phyloP scores from a whole-genome alignment of 495 filamentous ascomycete genomes.

The Penicillium silybi region DNA sequence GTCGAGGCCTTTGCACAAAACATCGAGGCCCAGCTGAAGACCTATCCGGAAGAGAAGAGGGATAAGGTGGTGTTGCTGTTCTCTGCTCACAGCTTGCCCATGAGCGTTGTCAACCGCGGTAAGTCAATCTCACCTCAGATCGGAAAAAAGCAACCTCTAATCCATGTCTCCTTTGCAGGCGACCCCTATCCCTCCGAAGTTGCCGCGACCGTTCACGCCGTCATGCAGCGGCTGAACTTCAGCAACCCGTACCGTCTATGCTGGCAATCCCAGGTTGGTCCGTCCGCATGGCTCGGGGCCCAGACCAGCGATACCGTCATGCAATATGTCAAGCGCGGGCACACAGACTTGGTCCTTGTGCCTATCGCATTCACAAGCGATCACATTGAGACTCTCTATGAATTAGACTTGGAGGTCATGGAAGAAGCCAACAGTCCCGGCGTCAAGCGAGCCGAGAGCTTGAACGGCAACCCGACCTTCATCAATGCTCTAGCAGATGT shows the following conservation, averaged over 20 bases:
- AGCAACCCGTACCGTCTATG: slow-evolving; percentile 87
- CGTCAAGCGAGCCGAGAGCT: slow-evolving; percentile 86
- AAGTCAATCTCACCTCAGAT: slow-evolving; percentile 8
- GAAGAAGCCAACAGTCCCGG: slow-evolving; percentile 73
- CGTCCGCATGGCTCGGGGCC: slow-evolving; percentile 90
- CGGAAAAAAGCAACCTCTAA: slow-evolving; percentile 12
- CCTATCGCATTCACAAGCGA: slow-evolving; percentile 98
- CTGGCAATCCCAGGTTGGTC: slow-evolving; percentile 98
- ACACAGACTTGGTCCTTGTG: slow-evolving; percentile 86
- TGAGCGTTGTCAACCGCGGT: slow-evolving; percentile 94
- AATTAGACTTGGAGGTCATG: slow-evolving; percentile 94
- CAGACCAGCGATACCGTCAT: slow-evolving; percentile 87
- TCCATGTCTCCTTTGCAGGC: slow-evolving; percentile 41
- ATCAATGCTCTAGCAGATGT: slow-evolving; percentile 87
- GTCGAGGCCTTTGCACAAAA: slow-evolving; percentile 90
- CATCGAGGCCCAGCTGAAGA: slow-evolving; percentile 74
- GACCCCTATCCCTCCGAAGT: slow-evolving; percentile 98
- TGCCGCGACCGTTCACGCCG: slow-evolving; percentile 92
- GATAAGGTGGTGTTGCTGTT: slow-evolving; percentile 83
- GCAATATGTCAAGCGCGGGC: slow-evolving; percentile 82
- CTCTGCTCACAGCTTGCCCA: slow-evolving; percentile 92
- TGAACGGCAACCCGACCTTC: slow-evolving; percentile 90
- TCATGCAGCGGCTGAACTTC: slow-evolving; percentile 85
- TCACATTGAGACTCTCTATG: slow-evolving; percentile 96
- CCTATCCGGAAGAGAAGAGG: slow-evolving; percentile 76